These are phyloP conservation scores for Luffa acutangula DNA, from an alignment of 306 rosid genomes.

Conservation along the genomic window DNA sequence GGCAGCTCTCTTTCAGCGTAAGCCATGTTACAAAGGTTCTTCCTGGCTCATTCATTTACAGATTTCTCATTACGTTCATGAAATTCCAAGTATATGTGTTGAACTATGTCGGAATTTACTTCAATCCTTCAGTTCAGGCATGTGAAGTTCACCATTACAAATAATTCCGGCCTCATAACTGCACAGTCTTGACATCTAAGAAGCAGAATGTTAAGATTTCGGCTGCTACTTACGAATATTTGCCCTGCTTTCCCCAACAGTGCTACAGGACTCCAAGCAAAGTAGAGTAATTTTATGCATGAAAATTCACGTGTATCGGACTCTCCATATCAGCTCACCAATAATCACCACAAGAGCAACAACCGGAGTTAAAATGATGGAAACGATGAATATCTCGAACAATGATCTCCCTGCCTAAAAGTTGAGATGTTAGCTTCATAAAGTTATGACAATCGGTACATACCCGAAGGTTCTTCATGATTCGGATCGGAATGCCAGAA, in stretches of 20 bases:
- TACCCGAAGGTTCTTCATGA: constrained; percentile 61
- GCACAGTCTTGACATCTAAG: neutral
- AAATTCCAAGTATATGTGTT: neutral
- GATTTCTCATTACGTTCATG: neutral
- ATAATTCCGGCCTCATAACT: neutral
- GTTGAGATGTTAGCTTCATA: constrained; percentile 55
- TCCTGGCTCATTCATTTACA: neutral
- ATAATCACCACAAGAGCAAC: constrained; percentile 68
- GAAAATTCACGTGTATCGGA: neutral
- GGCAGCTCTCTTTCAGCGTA: neutral
- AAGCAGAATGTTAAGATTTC: neutral
- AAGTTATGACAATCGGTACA: constrained; percentile 69
- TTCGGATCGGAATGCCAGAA: constrained; percentile 39
- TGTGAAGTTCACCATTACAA: neutral
- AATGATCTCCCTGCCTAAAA: constrained; percentile 51
- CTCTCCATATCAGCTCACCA: constrained; percentile 32
- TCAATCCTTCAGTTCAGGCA: neutral
- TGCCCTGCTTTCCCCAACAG: neutral
- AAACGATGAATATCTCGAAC: constrained; percentile 60
- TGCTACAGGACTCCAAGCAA: neutral
- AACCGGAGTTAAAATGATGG: constrained; percentile 56
- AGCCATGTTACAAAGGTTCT: neutral
- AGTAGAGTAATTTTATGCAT: neutral
- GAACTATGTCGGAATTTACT: neutral
- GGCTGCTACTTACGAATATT: neutral